Evolutionary conservation across 2,329 filamentous ascomycete genomes (phyloP).

Genomic region (Cadophora sp.): DNA sequence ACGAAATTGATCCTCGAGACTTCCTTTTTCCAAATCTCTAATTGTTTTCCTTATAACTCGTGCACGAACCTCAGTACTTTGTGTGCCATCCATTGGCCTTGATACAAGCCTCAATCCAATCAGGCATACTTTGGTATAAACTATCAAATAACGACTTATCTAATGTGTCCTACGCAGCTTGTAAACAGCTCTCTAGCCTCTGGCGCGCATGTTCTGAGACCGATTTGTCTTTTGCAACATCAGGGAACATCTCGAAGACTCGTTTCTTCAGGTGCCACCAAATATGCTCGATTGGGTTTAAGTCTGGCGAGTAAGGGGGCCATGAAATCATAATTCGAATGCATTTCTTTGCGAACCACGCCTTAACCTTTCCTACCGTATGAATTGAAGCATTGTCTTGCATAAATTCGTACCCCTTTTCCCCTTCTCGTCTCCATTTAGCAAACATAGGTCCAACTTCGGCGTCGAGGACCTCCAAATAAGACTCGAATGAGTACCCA

Average conservation of each 20-base stretch:
- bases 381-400: too few relatives aligned
- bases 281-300: slow-evolving; percentile 3
- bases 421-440: too few relatives aligned
- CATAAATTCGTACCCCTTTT: neutral
- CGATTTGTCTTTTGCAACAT: slow-evolving; percentile 18
- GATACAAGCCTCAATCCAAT: slow-evolving; percentile 20
- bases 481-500: neutral
- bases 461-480: neutral
- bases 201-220: slow-evolving; percentile 24
- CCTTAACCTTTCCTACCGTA: too few relatives aligned
- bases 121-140: slow-evolving; percentile 20
- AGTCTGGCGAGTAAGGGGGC: too few relatives aligned
- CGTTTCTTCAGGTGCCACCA: slow-evolving; percentile 18
- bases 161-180: slow-evolving; percentile 22
- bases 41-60: neutral
- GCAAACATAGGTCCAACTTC: neutral
- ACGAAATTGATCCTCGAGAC: neutral
- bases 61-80: slow-evolving; percentile 5
- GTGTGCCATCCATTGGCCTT: slow-evolving; percentile 19
- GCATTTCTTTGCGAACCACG: too few relatives aligned
- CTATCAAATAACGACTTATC: slow-evolving; percentile 19
- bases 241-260: slow-evolving; percentile 17
- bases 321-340: too few relatives aligned
- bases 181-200: slow-evolving; percentile 21
- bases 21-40: neutral